phyloP scores from a whole-genome alignment of 495 filamentous ascomycete species.

The Hypoxylon lienhwacheense region DNA sequence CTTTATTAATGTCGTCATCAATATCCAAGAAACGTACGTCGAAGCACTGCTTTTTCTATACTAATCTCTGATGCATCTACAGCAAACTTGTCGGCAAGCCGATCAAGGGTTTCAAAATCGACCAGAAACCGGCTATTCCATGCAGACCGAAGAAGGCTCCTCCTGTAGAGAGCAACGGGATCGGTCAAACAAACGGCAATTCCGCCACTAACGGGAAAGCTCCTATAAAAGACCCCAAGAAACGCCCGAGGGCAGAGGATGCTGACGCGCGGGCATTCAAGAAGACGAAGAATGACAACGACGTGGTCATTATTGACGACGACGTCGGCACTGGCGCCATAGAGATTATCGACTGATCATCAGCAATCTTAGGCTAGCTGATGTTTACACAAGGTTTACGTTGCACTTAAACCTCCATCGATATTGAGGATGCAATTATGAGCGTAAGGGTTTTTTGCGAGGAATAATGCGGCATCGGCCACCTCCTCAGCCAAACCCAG shows the following conservation, averaged over 20 bases:
- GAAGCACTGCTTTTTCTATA: conserved; percentile 3
- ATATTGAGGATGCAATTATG: conserved; percentile 84
- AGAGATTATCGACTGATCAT: conserved; percentile 64
- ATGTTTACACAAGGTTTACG: conserved; percentile 39
- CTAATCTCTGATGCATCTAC: conserved; percentile 6
- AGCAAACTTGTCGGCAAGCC: conserved; percentile 46
- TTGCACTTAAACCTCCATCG: conserved; percentile 79
- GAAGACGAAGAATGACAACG: conserved; percentile 51
- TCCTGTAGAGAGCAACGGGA: conserved; percentile 39
- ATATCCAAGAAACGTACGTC: conserved; percentile 56
- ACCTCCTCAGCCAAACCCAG: conserved; percentile 71
- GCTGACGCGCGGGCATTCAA: conserved; percentile 37
- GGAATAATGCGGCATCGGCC: conserved; percentile 78
- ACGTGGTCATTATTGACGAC: conserved; percentile 55
- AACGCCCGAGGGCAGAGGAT: conserved; percentile 44
- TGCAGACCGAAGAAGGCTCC: conserved; percentile 46
- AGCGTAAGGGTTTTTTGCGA: conserved; percentile 75
- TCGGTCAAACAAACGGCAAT: conserved; percentile 36
- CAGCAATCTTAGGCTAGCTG: not conserved
- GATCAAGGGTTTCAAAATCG: conserved; percentile 39
- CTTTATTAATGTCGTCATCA: conserved; percentile 80
- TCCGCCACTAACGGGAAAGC: conserved; percentile 25
- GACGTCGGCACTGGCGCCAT: conserved; percentile 68
- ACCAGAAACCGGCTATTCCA: conserved; percentile 48
- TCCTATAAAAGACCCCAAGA: conserved; percentile 31